These are phyloP conservation scores for Mycena polygramma DNA, from an alignment of 768 basidiomycete species.

Conservation along the genomic window DNA sequence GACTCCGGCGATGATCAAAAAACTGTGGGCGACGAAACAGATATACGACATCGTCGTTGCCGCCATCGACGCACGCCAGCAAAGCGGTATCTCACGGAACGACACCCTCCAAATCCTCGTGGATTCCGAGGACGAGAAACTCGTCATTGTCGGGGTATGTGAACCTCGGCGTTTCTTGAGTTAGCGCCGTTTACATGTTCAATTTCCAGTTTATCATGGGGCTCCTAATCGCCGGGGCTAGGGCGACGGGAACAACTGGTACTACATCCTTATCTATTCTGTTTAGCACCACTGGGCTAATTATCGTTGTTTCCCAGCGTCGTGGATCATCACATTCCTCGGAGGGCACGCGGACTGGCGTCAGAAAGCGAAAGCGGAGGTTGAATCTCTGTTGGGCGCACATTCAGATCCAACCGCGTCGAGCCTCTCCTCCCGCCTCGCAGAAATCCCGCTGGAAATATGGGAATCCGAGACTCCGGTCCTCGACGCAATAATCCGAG, in stretches of 20 bases:
- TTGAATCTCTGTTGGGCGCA: conserved; percentile 65
- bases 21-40: conserved; percentile 79
- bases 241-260: conserved; percentile 84
- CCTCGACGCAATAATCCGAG: conserved; percentile 79
- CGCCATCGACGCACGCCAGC: conserved; percentile 68
- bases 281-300: conserved; percentile 7
- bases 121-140: conserved; percentile 76
- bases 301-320: conserved; percentile 55
- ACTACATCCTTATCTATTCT: conserved; percentile 26
- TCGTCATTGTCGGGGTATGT: conserved; percentile 78
- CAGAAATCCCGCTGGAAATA: conserved; percentile 72
- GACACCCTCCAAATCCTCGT: conserved; percentile 84
- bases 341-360: conserved; percentile 78
- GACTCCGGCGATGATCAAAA: conserved; percentile 76
- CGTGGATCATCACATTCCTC: conserved; percentile 82
- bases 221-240: conserved; percentile 82
- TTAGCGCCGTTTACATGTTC: conserved; percentile 34
- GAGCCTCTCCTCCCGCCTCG: conserved; percentile 61
- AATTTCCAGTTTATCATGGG: conserved; percentile 82
- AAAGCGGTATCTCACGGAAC: conserved; percentile 67
- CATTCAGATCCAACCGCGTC: conserved; percentile 50
- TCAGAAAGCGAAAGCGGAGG: conserved; percentile 69
- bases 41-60: conserved; percentile 78
- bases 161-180: conserved; percentile 11
- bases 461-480: conserved; percentile 82